Evolutionary conservation across 2,329 filamentous ascomycete genomes (phyloP).

Genomic region (Pseudocercospora fijiensis): DNA sequence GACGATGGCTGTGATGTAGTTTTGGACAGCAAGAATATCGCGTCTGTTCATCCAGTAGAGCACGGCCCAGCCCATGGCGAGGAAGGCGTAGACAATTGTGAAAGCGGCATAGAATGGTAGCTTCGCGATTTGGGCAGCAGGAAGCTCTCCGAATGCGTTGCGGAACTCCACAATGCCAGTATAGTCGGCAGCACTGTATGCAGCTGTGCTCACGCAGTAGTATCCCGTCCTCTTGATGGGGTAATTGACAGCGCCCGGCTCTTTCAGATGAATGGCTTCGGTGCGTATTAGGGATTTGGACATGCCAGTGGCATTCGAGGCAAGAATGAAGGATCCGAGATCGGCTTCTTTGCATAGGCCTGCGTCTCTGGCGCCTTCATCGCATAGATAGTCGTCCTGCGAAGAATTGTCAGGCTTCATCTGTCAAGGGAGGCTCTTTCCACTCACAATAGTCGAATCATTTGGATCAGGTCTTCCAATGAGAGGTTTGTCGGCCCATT

Average conservation of each 20-base stretch:
- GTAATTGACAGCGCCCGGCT: conserved; percentile 74
- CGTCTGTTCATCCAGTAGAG: conserved; percentile 91
- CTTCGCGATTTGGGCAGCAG: conserved; percentile 93
- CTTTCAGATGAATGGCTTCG: conserved; percentile 76
- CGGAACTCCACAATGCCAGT: conserved; percentile 83
- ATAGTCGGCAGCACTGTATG: conserved; percentile 68
- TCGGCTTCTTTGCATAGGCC: conserved; percentile 74
- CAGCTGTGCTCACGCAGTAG: conserved; percentile 84
- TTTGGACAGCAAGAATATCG: conserved; percentile 95
- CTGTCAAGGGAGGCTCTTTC: not conserved
- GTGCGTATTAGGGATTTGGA: conserved; percentile 74
- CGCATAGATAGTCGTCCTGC: conserved; percentile 72
- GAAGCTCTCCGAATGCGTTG: conserved; percentile 93
- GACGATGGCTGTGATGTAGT: conserved; percentile 97
- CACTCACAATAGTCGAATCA: conserved; percentile 12
- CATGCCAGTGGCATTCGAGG: conserved; percentile 68
- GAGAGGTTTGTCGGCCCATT: conserved; percentile 82
- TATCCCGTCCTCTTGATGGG: conserved; percentile 87
- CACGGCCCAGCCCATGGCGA: conserved; percentile 87
- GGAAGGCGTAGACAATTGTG: conserved; percentile 87
- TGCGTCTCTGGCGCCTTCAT: conserved; percentile 65
- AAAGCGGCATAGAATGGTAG: conserved; percentile 95
- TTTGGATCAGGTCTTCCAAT: conserved; percentile 67
- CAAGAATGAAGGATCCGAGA: conserved; percentile 79
- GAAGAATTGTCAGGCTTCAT: conserved; percentile 22